Base-by-base conservation (phyloP, 164 flowering plant species). In the Macadamia integrifolia region DNA sequence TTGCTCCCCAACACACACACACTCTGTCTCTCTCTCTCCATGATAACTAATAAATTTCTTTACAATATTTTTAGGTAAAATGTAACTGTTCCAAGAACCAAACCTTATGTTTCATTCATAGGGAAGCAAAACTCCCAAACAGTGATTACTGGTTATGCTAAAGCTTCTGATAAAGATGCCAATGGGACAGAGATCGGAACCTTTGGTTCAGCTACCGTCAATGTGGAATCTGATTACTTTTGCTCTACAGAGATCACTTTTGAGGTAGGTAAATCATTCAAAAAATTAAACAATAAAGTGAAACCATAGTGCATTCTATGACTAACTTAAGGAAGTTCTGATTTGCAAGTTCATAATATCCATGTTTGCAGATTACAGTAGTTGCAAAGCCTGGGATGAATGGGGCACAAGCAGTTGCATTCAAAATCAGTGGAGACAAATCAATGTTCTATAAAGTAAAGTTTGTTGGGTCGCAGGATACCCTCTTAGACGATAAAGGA, bases 391-490 rank as follows among this genome's bases (percentile, higher is more conserved):
- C 86, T 1, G 83, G 84, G 59, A 84, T 65, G 18, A 17, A 15
- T 0, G 89, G 90, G 31, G 81, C 72, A 83, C 98, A 94, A 78
- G 97, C 90, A 1, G 98, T 91, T 10, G 96, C 98, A 40, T 65
- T 94, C 64, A 82, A 88, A 67, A 58, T 91, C 9, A 18, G 79
- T 0, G 91, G 89, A 0, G 87, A 86, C 46, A 87, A 82, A 67
- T 86, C 29, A 46, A 35, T 88, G 84, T 84, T 94, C 42, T 87
- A 80, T 66, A 82, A 66, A 62, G 87, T 84, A 3, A 79, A 74
- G 58, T 60, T 94, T 11, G 53, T 84, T 71, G 96, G 98, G 6
- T 61, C 88, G 3, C 97, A 91, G 64, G 98, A 91, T 55, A 94
- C 98, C 0, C 88, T 94, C 28, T 74, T 87, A 28, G 98, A 90